Evolutionary conservation across 345 rosid species (phyloP).

Genomic region (Eucalyptus camaldulensis): DNA sequence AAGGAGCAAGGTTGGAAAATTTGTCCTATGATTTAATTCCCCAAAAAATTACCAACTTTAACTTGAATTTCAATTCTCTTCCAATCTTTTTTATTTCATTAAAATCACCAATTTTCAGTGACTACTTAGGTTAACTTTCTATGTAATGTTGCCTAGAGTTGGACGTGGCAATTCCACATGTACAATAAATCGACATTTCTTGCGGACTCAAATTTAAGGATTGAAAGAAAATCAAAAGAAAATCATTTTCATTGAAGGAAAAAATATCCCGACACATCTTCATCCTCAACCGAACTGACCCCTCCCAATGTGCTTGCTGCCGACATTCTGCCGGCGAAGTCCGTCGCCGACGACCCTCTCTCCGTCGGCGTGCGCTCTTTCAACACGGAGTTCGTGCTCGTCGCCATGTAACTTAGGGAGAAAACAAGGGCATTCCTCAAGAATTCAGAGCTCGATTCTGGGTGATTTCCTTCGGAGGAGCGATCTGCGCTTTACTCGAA

Average conservation of each 20-base stretch:
- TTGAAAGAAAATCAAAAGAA: too few species aligned
- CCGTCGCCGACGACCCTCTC: background rate
- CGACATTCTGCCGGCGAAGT: background rate
- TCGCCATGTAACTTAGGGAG: background rate
- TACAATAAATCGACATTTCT: background rate
- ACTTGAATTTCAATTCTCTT: too few species aligned
- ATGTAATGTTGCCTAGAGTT: background rate
- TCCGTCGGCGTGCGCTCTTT: background rate
- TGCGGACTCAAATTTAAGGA: background rate
- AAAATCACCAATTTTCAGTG: background rate
- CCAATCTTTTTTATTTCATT: background rate
- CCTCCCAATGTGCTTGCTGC: background rate
- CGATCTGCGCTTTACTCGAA: background rate
- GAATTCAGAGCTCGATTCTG: background rate
- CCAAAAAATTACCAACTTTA: background rate
- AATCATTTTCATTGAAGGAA: too few species aligned
- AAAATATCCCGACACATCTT: background rate
- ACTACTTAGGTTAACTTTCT: background rate
- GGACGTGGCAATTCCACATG: background rate
- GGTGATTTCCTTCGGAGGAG: rapidly evolving
- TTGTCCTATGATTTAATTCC: background rate
- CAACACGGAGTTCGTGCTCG: background rate
- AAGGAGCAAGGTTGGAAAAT: background rate
- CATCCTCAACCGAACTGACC: background rate
- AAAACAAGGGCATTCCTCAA: background rate